phyloP scores from a whole-genome alignment of 208 protist species.

The Strigomonas culicis region DNA sequence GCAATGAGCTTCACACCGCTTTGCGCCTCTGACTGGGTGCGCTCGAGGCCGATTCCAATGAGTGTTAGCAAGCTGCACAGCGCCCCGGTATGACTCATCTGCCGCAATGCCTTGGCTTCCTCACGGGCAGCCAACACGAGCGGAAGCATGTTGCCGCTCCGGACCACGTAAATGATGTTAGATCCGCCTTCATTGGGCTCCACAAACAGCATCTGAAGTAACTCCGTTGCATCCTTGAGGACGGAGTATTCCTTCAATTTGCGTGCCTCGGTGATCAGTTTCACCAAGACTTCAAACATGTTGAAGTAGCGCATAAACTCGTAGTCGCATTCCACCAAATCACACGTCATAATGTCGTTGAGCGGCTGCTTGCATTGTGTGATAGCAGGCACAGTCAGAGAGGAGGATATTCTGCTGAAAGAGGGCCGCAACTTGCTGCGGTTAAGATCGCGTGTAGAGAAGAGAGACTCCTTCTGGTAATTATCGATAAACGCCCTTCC shows the following conservation, averaged over 20 bases:
- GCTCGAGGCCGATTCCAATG: slow-evolving; percentile 54
- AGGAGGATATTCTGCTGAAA: slow-evolving; percentile 46
- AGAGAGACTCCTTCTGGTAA: slow-evolving; percentile 72
- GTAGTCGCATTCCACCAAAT: slow-evolving; percentile 55
- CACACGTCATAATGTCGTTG: slow-evolving; percentile 40
- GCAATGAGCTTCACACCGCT: slow-evolving; percentile 27
- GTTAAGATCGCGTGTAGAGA: slow-evolving; percentile 64
- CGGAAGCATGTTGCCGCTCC: slow-evolving; percentile 40
- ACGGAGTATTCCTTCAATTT: slow-evolving; percentile 43
- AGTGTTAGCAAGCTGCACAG: slow-evolving; percentile 40
- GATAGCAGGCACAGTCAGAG: slow-evolving; percentile 19
- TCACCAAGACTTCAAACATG: slow-evolving; percentile 45
- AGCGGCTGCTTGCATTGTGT: slow-evolving; percentile 60
- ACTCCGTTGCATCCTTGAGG: slow-evolving; percentile 33
- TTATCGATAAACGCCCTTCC: slow-evolving; percentile 60
- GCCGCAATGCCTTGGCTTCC: slow-evolving; percentile 41
- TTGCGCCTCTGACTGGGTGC: slow-evolving; percentile 32
- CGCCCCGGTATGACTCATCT: slow-evolving; percentile 29
- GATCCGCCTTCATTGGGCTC: slow-evolving; percentile 47
- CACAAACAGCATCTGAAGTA: slow-evolving; percentile 41
- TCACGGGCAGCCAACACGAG: slow-evolving; percentile 54
- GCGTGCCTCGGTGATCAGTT: slow-evolving; percentile 54
- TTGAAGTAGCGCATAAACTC: slow-evolving; percentile 86
- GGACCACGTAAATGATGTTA: slow-evolving; percentile 63
- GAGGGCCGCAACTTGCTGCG: slow-evolving; percentile 56